A percentile compares a stretch with the other conserved stretches of the same genome.
Conservation (phyloP, 23 red algal species). For the Gracilaria gracilis region DNA sequence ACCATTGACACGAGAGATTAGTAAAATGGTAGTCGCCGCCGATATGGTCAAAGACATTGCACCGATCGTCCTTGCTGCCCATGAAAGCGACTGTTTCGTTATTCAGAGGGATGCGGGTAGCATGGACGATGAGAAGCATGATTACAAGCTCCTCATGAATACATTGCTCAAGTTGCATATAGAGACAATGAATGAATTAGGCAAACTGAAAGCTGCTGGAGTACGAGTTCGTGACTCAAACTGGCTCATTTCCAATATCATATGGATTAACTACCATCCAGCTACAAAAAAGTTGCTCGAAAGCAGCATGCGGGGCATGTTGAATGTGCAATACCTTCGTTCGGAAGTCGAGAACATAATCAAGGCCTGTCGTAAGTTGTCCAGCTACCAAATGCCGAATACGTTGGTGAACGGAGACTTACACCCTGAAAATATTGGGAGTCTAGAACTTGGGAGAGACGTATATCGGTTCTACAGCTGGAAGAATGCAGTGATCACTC, state of each 20-base stretch:
- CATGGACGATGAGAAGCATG: constrained; percentile 6
- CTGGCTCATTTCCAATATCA: constrained; percentile 19
- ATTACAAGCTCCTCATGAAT: neutral
- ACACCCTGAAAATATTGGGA: neutral
- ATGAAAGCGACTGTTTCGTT: constrained; percentile 24
- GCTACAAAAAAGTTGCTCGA: neutral
- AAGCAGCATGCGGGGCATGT: constrained; percentile 5
- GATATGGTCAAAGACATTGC: constrained; percentile 1
- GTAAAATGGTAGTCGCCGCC: neutral
- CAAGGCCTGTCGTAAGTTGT: constrained; percentile 17
- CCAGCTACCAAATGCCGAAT: constrained; percentile 19
- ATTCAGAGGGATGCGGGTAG: neutral
- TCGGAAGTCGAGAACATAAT: constrained; percentile 18
- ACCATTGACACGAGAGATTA: neutral
- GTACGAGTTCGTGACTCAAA: constrained; percentile 2
- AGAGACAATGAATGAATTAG: constrained; percentile 9
- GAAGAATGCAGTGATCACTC: constrained; percentile 1
- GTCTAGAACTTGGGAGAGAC: neutral
- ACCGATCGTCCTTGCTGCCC: constrained; percentile 1
- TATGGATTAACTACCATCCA: constrained; percentile 1
- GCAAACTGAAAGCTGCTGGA: neutral
- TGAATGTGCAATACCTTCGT: constrained; percentile 11
- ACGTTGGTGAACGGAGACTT: constrained; percentile 6
- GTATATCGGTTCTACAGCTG: constrained; percentile 25
- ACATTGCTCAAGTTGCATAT: neutral